Evolutionary conservation across 1,139 yeast species (phyloP), one percentile per base, ranked within the genome.

Genomic region (Zygosaccharomyces pseudobailii): DNA sequence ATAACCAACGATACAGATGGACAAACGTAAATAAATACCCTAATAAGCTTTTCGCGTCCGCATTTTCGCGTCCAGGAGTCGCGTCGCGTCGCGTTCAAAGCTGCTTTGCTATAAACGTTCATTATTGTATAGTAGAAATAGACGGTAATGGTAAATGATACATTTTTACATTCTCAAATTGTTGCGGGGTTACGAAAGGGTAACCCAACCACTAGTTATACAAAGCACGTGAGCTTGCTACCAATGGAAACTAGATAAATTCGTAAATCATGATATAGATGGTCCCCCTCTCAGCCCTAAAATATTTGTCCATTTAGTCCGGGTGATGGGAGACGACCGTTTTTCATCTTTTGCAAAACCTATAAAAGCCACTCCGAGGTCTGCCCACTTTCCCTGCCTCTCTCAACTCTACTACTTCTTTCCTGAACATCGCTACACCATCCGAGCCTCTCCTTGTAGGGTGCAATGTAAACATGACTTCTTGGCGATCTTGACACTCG

Each of bases 21-120:
- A 41, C 24, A 32, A 23, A 36, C 42, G 42, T 32, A 40, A 34
- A 41, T 34, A 43, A 39, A 45, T 34, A 35, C 45, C 45, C 45
- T 42, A 45, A 40, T 40, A 20, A 39, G 36, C 36, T 36, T 40
- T 25, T 23, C 24, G 40, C 38, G 28, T 32, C 23, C 30, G 25
- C 34, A 28, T 21, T 37, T 19, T 37, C 34, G 10, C 27, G 30
- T 10, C 37, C 5, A 8, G 13, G 27, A 13, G 25, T 21, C 27
- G 27, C 19, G 19, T 21, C 25, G 25, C n/a, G 25, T 21, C 25
- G n/a, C n/a, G 25, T 24, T 21, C 5, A 6, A 13, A 13, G 20
- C 27, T 10, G 17, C 8, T 17, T 22, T 23, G 20, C 10, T 35
- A 20, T 17, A 20, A 17, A 30, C 33, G 33, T n/a, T n/a, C 33